phyloP scores from a whole-genome alignment of 306 rosid species.

The Crataegus laevigata region DNA sequence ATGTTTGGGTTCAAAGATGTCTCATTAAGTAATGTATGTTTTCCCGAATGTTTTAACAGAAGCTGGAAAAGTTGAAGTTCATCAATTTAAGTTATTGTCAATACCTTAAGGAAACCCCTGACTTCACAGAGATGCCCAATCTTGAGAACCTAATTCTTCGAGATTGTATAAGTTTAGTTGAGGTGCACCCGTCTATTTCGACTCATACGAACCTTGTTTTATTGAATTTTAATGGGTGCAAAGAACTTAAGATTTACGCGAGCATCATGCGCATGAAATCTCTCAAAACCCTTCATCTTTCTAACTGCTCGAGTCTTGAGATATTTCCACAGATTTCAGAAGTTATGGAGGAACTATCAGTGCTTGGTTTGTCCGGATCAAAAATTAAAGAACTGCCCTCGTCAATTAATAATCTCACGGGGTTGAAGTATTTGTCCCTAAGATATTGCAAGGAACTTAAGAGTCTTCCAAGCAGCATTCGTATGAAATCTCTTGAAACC shows the following conservation, averaged over 20 bases:
- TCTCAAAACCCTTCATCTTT: neutral
- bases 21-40: neutral
- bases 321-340: too few relatives aligned
- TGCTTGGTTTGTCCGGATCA: too few relatives aligned
- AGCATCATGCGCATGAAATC: neutral
- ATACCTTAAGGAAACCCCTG: neutral
- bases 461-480: too few relatives aligned
- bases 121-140: slow-evolving; percentile 5
- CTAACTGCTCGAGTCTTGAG: neutral
- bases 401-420: too few relatives aligned
- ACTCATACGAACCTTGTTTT: too few relatives aligned
- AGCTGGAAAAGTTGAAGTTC: neutral
- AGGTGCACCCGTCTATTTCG: slow-evolving; percentile 4
- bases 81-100: neutral
- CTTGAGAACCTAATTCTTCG: neutral
- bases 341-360: too few relatives aligned
- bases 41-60: neutral
- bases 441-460: too few relatives aligned
- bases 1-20: neutral
- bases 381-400: too few relatives aligned
- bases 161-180: neutral
- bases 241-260: too few relatives aligned
- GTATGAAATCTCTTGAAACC: too few relatives aligned
- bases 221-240: too few relatives aligned
- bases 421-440: too few relatives aligned